These are phyloP conservation scores for Backusella liffmaniae DNA, from an alignment of 192 early-diverging fungal species.

Conservation along the genomic window DNA sequence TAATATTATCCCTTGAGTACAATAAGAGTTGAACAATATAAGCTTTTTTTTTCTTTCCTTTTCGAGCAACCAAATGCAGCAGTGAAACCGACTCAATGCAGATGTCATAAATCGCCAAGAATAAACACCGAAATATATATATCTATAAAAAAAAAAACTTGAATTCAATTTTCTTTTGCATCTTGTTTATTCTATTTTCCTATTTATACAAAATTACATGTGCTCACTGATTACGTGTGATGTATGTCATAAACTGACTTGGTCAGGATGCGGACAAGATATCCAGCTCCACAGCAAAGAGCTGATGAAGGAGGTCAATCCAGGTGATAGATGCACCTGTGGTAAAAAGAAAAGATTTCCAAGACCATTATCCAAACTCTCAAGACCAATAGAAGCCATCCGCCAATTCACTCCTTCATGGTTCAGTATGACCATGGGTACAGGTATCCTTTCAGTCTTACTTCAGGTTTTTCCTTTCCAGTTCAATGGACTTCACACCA, in stretches of 20 bases:
- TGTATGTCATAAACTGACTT: background rate
- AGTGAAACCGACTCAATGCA: background rate
- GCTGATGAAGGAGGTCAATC: background rate
- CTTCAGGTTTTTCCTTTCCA: conserved; percentile 43
- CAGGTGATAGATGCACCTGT: background rate
- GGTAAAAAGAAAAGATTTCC: background rate
- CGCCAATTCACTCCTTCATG: conserved; percentile 55
- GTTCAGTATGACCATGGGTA: conserved; percentile 54
- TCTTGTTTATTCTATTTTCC: background rate
- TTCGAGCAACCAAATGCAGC: background rate
- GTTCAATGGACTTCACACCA: conserved; percentile 36
- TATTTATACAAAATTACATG: background rate
- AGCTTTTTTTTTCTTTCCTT: background rate
- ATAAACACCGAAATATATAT: background rate
- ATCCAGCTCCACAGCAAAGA: background rate
- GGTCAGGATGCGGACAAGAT: background rate
- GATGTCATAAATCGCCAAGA: background rate
- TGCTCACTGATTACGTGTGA: background rate
- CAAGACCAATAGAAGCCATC: background rate
- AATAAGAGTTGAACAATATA: no score
- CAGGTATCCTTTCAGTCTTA: conserved; percentile 40
- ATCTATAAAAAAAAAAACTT: background rate
- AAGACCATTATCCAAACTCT: background rate
- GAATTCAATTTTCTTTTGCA: background rate
- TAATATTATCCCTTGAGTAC: background rate